Base-by-base conservation (phyloP, 371 early-diverging fungal genomes). In the Haplosporangium sp. region DNA sequence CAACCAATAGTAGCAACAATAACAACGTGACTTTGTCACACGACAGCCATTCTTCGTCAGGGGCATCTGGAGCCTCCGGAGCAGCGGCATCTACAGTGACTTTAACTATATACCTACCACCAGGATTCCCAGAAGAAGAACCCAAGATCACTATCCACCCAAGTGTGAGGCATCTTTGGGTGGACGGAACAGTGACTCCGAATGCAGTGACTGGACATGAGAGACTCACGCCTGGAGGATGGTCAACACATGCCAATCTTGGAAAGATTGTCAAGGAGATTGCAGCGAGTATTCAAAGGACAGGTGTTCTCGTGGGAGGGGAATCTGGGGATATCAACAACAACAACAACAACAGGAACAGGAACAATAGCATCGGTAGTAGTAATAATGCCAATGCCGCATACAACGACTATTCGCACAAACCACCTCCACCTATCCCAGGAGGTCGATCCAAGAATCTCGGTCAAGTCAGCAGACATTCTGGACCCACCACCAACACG, bases 101-200 rank as follows among this genome's bases (percentile, higher is more conserved):
- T 16, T 29, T 79, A 20, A 79, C 80, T 9, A 61, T 79, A 36
- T 69, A 65, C 54, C 52, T 89, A 43, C 85, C 88, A 1, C 73
- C 84, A 36, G 64, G 63, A 9, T 89, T 87, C 50, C 89, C 89
- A 1, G 87, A 87, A 20, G 85, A 84, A 18, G 83, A 88, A 38
- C 89, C 89, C 14, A 83, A 84, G n/a, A 83, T 89, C 61, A 87
- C 89, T 5, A 75, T 89, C 20, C 81, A 84, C 40, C 89, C 89
- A 8, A 81, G 82, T 8, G 85, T 86, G 13, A 67, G 85, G 77
- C 89, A 89, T 71, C 85, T 87, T 16, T 87, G 86, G 85, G 80
- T 89, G 14, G 87, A 89, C 16, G 73, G 69, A 7, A 56, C 80
- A 10, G 69, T 69, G n/a, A 54, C 65, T 6, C 80, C 84, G 12